Evolutionary conservation across 208 protist species (phyloP), one percentile per base, ranked within the genome.

Genomic region (Leptomonas pyrrhocoris): DNA sequence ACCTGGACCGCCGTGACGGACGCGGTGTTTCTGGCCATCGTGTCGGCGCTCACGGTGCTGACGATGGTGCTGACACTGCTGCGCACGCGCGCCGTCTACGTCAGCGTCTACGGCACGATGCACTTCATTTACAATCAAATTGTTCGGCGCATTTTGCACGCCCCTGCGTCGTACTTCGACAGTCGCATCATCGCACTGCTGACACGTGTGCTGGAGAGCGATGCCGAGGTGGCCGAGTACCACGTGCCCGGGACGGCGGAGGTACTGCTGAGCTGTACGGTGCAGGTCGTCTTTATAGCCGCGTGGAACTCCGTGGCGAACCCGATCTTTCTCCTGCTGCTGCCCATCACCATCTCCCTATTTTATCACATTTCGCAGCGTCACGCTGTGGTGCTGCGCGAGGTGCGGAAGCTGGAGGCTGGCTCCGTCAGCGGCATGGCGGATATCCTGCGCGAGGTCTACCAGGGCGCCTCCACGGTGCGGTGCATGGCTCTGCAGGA

Each of bases 401-500:
- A 87, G 70, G 64, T 92, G 42, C 86, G 81, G 12, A 80, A 81
- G 46, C 65, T 92, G 46, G 84, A 92, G 68, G 77, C 51, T 38
- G 74, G 77, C 54, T 84, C 81, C 27, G 67, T 75, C 15, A 74
- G 76, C 48, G 78, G 73, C 46, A 83, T 80, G 46, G 62, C 80
- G 23, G 60, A 85, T n/a, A 77, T 92, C 9, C 62, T 89, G 51
- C 76, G 74, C 34, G 86, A 92, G 64, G 83, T 79, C 15, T 77
- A 84, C 28, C 72, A 84, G 49, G 86, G 86, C 23, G 81, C 84
- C 0, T 68, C 81, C 16, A 76, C 76, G 46, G 77, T 89, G 60
- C 86, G 86, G 36, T 86, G 79, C 68, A 73, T 88, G 61, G 75
- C 77, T 11, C 38, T 92, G 59, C 75, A 84, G 43, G 86, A 87